Conservation (phyloP, 306 rosid species). For the Sechiopsis laciniata region DNA sequence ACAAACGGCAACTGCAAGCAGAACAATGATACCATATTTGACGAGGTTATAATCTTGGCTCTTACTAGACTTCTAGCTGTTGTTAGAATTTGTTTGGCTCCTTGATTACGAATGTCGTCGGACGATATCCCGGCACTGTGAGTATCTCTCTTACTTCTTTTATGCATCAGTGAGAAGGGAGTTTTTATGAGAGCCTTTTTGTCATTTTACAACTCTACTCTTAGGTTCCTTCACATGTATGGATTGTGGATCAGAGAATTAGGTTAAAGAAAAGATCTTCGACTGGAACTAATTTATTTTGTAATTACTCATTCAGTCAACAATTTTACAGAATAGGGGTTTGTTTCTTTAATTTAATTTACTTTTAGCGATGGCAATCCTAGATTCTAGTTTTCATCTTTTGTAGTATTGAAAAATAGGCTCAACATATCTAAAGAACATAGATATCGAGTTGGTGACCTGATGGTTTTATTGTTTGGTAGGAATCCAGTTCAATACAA, state of each 20-base stretch:
- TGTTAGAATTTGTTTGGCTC: conserved; percentile 12
- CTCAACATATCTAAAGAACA: no score
- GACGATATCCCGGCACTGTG: neutral
- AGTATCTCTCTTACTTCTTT: conserved; percentile 9
- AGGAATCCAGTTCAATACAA: no score
- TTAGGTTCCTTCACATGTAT: conserved; percentile 16
- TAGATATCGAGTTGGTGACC: no score
- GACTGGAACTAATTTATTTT: conserved; percentile 7
- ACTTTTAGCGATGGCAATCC: neutral
- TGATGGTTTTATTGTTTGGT: no score
- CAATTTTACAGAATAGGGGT: neutral
- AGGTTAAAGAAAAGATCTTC: conserved; percentile 15
- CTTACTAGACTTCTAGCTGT: neutral
- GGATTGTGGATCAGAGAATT: conserved; percentile 15
- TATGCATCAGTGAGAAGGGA: neutral
- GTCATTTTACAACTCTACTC: conserved; percentile 15
- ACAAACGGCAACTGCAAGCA: conserved; percentile 41
- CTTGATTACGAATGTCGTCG: neutral
- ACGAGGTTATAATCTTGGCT: neutral
- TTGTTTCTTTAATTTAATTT: neutral
- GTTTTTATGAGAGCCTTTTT: neutral
- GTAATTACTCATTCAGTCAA: conserved; percentile 25
- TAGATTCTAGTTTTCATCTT: neutral
- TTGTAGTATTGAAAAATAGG: neutral
- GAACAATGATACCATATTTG: conserved; percentile 17